Evolutionary conservation across 768 basidiomycete genomes (phyloP).

Genomic region (Lentinula detonsa): DNA sequence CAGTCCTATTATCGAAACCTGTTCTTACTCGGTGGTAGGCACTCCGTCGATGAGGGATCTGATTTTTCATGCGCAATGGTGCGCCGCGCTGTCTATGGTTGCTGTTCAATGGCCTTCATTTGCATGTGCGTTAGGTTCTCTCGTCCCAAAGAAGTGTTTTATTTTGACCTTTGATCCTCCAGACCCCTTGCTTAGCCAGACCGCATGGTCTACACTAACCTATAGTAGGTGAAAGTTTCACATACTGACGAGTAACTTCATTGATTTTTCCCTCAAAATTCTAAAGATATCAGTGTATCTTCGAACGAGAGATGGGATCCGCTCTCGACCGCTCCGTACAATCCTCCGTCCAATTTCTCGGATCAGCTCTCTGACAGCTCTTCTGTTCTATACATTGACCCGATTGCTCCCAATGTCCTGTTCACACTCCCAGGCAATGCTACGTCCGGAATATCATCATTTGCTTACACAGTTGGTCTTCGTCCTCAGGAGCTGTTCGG

Average conservation of each 20-base stretch:
- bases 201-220: constrained; percentile 80
- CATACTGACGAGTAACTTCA: background rate
- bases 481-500: constrained; percentile 78
- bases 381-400: constrained; percentile 77
- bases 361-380: constrained; percentile 64
- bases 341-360: constrained; percentile 64
- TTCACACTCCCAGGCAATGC: constrained; percentile 62
- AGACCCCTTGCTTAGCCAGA: constrained; percentile 89
- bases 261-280: background rate
- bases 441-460: constrained; percentile 70
- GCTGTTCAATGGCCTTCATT: constrained; percentile 95
- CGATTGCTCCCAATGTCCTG: constrained; percentile 60
- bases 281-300: constrained; percentile 68
- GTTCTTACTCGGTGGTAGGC: constrained; percentile 34
- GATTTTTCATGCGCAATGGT: constrained; percentile 92
- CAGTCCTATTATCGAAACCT: background rate
- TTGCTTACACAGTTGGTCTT: constrained; percentile 80
- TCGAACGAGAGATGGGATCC: constrained; percentile 66
- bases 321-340: constrained; percentile 46
- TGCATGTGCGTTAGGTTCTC: constrained; percentile 54
- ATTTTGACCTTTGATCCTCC: constrained; percentile 2
- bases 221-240: constrained; percentile 46
- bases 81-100: constrained; percentile 82
- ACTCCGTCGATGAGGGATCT: constrained; percentile 92
- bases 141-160: background rate